phyloP scores from a whole-genome alignment of 805 yeast genomes.

The Zygosaccharomyces lentus region DNA sequence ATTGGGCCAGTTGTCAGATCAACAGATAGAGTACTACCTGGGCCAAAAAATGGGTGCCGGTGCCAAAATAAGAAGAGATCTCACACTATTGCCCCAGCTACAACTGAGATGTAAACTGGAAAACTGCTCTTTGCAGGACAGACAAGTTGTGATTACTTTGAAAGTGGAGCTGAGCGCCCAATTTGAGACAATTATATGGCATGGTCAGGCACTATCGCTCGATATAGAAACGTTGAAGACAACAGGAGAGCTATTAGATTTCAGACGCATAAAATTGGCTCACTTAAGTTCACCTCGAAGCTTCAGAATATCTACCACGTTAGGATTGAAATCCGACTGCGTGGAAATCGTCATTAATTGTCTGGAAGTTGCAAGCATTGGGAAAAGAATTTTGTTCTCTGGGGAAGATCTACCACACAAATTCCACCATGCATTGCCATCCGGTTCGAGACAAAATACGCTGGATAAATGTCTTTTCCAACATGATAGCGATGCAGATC shows the following conservation, averaged over 20 bases:
- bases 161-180: conserved; percentile 23
- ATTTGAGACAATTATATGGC: conserved; percentile 31
- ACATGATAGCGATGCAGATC: conserved; percentile 11
- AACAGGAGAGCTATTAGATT: conserved; percentile 41
- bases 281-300: conserved; percentile 27
- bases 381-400: conserved; percentile 9
- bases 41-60: conserved; percentile 43
- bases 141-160: conserved; percentile 15
- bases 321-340: conserved; percentile 19
- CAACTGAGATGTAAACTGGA: conserved; percentile 20
- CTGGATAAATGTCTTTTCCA: conserved; percentile 10
- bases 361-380: conserved; percentile 39
- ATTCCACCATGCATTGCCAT: neutral
- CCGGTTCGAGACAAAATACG: neutral
- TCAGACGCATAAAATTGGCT: conserved; percentile 37
- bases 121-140: conserved; percentile 8
- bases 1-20: conserved; percentile 28
- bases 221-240: conserved; percentile 32
- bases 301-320: conserved; percentile 27
- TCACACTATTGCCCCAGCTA: conserved; percentile 38
- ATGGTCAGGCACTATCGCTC: conserved; percentile 32
- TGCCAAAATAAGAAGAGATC: conserved; percentile 35
- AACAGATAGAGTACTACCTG: conserved; percentile 40
- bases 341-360: conserved; percentile 35
- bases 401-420: conserved; percentile 9